Evolutionary conservation across 2,329 filamentous ascomycete species (phyloP), one percentile per base, ranked within the genome.

Genomic region (Aspergillus pseudoviridinutans): DNA sequence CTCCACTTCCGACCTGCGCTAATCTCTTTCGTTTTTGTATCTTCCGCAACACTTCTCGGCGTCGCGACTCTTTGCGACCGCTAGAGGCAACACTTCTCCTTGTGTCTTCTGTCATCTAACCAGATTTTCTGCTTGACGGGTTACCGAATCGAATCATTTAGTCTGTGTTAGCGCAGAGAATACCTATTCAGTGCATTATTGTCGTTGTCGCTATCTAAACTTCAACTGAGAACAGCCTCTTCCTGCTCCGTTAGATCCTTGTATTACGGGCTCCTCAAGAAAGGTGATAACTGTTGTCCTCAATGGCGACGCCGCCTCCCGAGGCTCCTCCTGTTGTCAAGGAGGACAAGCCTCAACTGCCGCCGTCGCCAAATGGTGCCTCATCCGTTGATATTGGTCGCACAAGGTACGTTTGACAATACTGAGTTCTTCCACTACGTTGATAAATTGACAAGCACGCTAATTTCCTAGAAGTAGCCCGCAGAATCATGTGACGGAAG

Each of bases 241-340:
- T 55, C 60, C 60, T 55, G 55, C 57, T 53, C 56, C 59, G 61
- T 64, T 67, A 67, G 61, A 66, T 55, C 53, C 49, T 57, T 64
- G 65, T 68, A 70, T 69, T 61, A 42, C 61, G 65, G 64, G 62
- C 64, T 53, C 50, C 54, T 54, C 54, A 57, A 55, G 58, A 57
- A 56, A 61, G 67, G 61, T 38, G 59, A 61, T 56, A 62, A 57
- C 59, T 51, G 58, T 55, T 59, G 61, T 53, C 57, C 61, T 62
- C 61, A 66, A 77, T 77, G 75, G 75, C 74, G 66, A 77, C 75
- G 53, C 74, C 75, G 68, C 75, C 75, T 65, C 74, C 74, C 53
- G 75, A 77, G 70, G 73, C 67, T 57, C 58, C 71, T 64, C 63
- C 71, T 57, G 57, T 68, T 41, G 54, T 72, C 41, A 76, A 74